Percentiles rank a stretch among this genome's conserved stretches.
These are phyloP conservation scores for Taxawa tesnikishii DNA, from an alignment of 2,329 filamentous ascomycete species.

Conservation along the genomic window DNA sequence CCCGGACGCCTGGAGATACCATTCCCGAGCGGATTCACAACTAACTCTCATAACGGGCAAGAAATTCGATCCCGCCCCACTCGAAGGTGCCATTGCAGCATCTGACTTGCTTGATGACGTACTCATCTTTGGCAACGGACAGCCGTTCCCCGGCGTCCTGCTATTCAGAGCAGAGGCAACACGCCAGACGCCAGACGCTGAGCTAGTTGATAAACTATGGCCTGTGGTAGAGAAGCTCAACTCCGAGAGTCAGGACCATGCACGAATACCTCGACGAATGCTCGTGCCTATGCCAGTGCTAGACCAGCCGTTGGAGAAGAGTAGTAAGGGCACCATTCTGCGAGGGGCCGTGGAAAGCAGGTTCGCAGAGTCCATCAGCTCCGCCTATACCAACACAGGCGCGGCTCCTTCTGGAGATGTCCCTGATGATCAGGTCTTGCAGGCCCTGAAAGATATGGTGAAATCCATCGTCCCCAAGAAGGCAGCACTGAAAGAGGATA, in stretches of 20 bases:
- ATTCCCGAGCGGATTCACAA: slow-evolving; percentile 49
- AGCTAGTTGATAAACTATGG: slow-evolving; percentile 31
- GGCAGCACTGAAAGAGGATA: slow-evolving; percentile 18
- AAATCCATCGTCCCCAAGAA: slow-evolving; percentile 11
- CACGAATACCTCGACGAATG: slow-evolving; percentile 38
- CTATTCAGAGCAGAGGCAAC: slow-evolving; percentile 33
- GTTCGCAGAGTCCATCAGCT: slow-evolving; percentile 35
- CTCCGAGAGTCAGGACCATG: slow-evolving; percentile 35
- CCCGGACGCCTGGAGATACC: slow-evolving; percentile 47
- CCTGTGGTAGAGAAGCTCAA: slow-evolving; percentile 37
- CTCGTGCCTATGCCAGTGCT: slow-evolving; percentile 32
- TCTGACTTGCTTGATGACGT: slow-evolving; percentile 36
- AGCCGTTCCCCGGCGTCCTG: slow-evolving; percentile 43
- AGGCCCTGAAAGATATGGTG: slow-evolving; percentile 19
- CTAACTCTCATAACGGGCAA: slow-evolving; percentile 53
- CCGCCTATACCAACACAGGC: slow-evolving; percentile 25
- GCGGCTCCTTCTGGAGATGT: slow-evolving; percentile 11
- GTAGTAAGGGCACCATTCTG: slow-evolving; percentile 50
- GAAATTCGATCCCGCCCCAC: slow-evolving; percentile 53
- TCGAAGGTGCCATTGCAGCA: slow-evolving; percentile 44
- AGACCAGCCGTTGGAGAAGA: slow-evolving; percentile 37
- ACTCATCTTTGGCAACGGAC: slow-evolving; percentile 49
- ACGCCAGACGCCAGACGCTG: slow-evolving; percentile 16
- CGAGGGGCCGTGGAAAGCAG: slow-evolving; percentile 38
- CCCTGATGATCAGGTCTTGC: slow-evolving; percentile 20